phyloP scores from a whole-genome alignment of 176 grass and related monocot genomes.

The Dactylis glomerata region DNA sequence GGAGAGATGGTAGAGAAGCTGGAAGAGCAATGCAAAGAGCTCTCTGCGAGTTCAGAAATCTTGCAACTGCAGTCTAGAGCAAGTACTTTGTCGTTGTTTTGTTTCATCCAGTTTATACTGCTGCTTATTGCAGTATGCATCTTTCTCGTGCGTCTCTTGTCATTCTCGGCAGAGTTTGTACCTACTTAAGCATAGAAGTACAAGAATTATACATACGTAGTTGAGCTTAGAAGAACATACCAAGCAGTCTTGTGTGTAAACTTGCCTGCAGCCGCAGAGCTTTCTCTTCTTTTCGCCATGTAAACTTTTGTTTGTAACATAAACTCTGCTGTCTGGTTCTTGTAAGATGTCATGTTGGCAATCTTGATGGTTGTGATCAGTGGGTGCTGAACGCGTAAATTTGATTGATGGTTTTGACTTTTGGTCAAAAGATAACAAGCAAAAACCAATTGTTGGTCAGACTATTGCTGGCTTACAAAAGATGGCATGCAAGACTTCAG shows the following conservation, averaged over 20 bases:
- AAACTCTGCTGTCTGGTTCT: background rate
- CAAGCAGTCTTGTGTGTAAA: conserved; percentile 2
- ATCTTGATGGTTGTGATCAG: background rate
- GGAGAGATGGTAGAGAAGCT: conserved; percentile 52
- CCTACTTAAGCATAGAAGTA: conserved; percentile 52
- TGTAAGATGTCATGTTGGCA: background rate
- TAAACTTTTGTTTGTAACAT: conserved; percentile 2
- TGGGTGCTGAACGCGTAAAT: background rate
- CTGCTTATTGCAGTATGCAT: conserved; percentile 43
- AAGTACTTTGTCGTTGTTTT: conserved; percentile 43
- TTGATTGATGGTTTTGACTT: background rate
- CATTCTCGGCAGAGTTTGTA: conserved; percentile 43
- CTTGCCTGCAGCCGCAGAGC: background rate
- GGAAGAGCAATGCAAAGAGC: conserved; percentile 33
- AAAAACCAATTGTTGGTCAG: background rate
- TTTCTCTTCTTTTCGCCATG: background rate
- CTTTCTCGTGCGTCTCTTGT: conserved; percentile 49
- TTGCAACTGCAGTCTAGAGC: conserved; percentile 54
- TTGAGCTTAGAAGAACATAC: conserved; percentile 22
- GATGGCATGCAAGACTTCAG: background rate
- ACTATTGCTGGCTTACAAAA: background rate
- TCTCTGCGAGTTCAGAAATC: conserved; percentile 38
- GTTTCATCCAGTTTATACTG: conserved; percentile 61
- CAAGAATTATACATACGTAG: conserved; percentile 42
- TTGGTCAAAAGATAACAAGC: background rate